Percentiles rank a stretch among this genome's conserved stretches.
phyloP scores from a whole-genome alignment of 495 filamentous ascomycete species.

The Cercophora newfieldiana region DNA sequence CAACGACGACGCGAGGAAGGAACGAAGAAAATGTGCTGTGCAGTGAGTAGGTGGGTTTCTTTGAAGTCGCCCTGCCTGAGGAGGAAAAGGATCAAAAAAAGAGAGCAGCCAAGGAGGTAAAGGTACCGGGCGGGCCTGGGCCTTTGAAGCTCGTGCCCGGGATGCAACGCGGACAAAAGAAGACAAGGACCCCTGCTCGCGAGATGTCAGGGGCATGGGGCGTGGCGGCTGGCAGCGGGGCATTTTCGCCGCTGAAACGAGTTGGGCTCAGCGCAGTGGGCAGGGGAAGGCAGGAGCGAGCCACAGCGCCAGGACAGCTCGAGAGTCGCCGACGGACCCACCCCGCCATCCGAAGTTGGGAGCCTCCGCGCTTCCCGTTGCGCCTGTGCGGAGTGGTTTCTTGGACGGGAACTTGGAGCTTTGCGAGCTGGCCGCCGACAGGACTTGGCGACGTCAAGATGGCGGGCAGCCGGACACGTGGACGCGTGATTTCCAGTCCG shows the following conservation, averaged over 20 bases:
- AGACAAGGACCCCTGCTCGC: background rate
- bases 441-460: background rate
- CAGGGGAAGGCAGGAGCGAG: conserved; percentile 13
- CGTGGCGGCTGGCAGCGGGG: background rate
- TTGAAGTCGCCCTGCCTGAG: background rate
- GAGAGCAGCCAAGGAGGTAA: background rate
- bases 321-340: background rate
- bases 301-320: background rate
- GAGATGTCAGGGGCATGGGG: conserved; percentile 6
- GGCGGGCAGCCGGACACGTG: background rate
- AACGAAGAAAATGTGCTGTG: background rate
- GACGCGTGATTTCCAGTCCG: background rate
- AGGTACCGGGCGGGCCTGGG: background rate
- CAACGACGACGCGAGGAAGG: background rate
- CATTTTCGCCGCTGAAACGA: background rate
- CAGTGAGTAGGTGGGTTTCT: background rate
- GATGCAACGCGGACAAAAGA: background rate
- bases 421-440: no score
- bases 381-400: no score
- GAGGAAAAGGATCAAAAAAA: conserved; percentile 1
- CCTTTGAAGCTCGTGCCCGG: conserved; percentile 1
- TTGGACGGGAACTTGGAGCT: no score
- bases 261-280: conserved; percentile 1
- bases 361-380: background rate
- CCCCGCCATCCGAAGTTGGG: background rate